Evolutionary conservation across 83 land plant genomes (phyloP), one percentile per base, ranked within the genome.

Genomic region (Picea abies): DNA sequence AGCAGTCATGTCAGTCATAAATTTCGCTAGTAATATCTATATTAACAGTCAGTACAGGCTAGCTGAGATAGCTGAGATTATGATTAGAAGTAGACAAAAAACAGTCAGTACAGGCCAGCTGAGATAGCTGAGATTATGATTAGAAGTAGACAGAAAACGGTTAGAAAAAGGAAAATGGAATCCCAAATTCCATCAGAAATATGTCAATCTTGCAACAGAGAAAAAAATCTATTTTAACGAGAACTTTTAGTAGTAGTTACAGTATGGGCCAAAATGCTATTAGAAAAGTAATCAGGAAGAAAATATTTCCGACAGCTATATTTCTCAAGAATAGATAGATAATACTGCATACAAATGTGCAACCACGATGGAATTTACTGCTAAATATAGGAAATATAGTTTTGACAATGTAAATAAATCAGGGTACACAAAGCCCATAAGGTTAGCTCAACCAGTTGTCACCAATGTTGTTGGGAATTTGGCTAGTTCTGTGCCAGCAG

Each of bases 1-100:
- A 71, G 41, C 16, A 82, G 61, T 72, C 62, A 84, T 68, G 68
- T 81, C 79, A 5, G 67, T 19, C 41, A 84, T 63, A 72, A 80
- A 62, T 37, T 29, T 44, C 47, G 39, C 60, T 47, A 19, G 20
- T 25, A 79, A 16, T 79, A 63, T 56, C 32, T 72, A 6, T 22
- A 52, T 25, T 76, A 26, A 76, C 4, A 23, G 41, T 47, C 60
- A 47, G 6, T 52, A 52, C 3, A 52, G 10, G 44, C 56, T n/a
- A n/a, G n/a, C n/a, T n/a, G n/a, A n/a, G n/a, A n/a, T n/a, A n/a
- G n/a, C n/a, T n/a, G n/a, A n/a, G n/a, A n/a, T n/a, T n/a, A n/a
- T n/a, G n/a, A n/a, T n/a, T n/a, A n/a, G n/a, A n/a, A n/a, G n/a
- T n/a, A n/a, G n/a, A n/a, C n/a, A n/a, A n/a, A n/a, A n/a, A n/a